A percentile compares a stretch with the other conserved stretches of the same genome.
phyloP scores from a whole-genome alignment of 305 asterid genomes.

The Fraxinus velutina region DNA sequence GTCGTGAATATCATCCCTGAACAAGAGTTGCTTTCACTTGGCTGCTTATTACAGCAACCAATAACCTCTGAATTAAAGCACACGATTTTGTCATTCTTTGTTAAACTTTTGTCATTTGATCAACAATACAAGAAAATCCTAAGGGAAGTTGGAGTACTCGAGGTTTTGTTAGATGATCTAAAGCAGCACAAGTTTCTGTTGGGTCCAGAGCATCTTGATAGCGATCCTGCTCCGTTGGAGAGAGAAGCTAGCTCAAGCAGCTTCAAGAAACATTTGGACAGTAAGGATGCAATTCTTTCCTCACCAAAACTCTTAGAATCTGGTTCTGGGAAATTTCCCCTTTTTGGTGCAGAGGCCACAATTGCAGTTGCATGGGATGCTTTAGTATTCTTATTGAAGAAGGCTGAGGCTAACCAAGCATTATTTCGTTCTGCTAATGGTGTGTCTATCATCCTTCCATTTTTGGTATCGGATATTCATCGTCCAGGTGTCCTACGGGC shows the following conservation, averaged over 20 bases:
- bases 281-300: conserved; percentile 82
- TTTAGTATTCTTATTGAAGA: conserved; percentile 80
- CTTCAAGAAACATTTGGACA: conserved; percentile 80
- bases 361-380: conserved; percentile 88
- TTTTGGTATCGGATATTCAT: conserved; percentile 82
- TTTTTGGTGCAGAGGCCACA: conserved; percentile 78
- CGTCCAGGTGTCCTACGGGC: conserved; percentile 88
- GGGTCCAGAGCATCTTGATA: conserved; percentile 60
- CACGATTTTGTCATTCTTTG: conserved; percentile 81
- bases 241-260: conserved; percentile 65
- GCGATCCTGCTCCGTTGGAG: conserved; percentile 54
- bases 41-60: conserved; percentile 96
- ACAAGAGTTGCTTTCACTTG: conserved; percentile 94
- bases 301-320: conserved; percentile 87
- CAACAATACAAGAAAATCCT: conserved; percentile 94
- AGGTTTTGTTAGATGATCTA: conserved; percentile 93
- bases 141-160: conserved; percentile 92
- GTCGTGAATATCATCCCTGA: conserved; percentile 96
- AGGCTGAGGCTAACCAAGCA: conserved; percentile 82
- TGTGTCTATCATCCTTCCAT: conserved; percentile 73
- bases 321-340: conserved; percentile 74
- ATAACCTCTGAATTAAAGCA: conserved; percentile 74
- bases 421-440: conserved; percentile 89
- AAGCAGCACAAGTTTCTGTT: conserved; percentile 75
- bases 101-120: conserved; percentile 90